phyloP scores from a whole-genome alignment of 257 asterid genomes.

The Lavandula angustifolia region DNA sequence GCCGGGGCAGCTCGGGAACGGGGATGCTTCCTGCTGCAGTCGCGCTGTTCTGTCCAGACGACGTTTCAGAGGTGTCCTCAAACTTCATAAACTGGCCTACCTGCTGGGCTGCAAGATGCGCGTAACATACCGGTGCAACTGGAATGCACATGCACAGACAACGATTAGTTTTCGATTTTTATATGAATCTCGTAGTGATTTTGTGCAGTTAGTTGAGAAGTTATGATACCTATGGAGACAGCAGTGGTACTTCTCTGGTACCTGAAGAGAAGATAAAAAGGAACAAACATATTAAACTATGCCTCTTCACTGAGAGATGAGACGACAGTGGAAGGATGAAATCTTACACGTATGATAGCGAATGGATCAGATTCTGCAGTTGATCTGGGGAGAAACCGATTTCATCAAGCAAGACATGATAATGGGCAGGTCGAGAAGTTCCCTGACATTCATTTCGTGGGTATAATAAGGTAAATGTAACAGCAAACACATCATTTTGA shows the following conservation, averaged over 20 bases:
- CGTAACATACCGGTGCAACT: constrained; percentile 90
- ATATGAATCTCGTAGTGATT: background rate
- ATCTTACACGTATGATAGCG: constrained; percentile 86
- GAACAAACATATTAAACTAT: constrained; percentile 8
- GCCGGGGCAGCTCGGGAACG: constrained; percentile 76
- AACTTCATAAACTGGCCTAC: constrained; percentile 69
- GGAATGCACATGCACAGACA: constrained; percentile 33
- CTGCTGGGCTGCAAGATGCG: constrained; percentile 93
- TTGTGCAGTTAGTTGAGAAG: constrained; percentile 7
- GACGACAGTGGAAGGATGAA: constrained; percentile 15
- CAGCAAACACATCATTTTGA: background rate
- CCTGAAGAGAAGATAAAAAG: constrained; percentile 42
- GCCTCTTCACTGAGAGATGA: background rate
- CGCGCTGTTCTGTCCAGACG: constrained; percentile 44
- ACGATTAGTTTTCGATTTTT: background rate
- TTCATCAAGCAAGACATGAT: constrained; percentile 86
- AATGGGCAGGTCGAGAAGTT: constrained; percentile 87
- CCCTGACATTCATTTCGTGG: constrained; percentile 52
- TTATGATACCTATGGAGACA: constrained; percentile 60
- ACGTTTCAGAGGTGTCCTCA: constrained; percentile 65
- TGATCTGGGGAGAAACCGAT: constrained; percentile 91
- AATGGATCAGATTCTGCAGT: constrained; percentile 78
- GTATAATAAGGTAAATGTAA: background rate
- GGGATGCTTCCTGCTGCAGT: constrained; percentile 38
- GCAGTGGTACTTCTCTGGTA: constrained; percentile 88